Evolutionary conservation across 2,329 filamentous ascomycete species (phyloP).

Genomic region (Monosporascus sp.): DNA sequence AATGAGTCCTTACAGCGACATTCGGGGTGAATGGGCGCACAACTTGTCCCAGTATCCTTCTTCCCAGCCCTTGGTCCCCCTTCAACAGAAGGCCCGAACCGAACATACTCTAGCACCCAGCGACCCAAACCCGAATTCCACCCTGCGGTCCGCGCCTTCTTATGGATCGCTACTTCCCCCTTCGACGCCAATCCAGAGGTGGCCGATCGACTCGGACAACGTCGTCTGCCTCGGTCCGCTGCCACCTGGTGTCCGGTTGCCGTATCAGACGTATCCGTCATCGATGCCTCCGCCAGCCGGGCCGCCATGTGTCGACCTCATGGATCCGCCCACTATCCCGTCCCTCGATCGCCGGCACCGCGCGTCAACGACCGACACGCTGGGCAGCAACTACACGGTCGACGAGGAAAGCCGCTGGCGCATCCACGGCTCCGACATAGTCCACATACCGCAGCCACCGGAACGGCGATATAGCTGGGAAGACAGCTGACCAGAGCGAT

Average conservation of each 20-base stretch:
- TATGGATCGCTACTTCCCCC: slow-evolving; percentile 10
- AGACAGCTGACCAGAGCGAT: not conserved
- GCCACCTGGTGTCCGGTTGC: slow-evolving; percentile 42
- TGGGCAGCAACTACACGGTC: slow-evolving; percentile 54
- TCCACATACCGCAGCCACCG: slow-evolving; percentile 28
- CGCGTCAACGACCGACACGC: slow-evolving; percentile 34
- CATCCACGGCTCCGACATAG: slow-evolving; percentile 24
- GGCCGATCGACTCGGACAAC: slow-evolving; percentile 46
- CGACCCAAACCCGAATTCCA: slow-evolving; percentile 19
- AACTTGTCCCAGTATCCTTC: slow-evolving; percentile 36
- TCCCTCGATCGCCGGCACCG: slow-evolving; percentile 19
- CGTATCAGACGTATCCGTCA: slow-evolving; percentile 20
- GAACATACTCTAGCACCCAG: slow-evolving; percentile 10
- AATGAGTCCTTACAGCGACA: slow-evolving; percentile 30
- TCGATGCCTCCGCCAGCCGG: slow-evolving; percentile 22
- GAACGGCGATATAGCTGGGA: slow-evolving; percentile 30
- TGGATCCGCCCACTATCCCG: slow-evolving; percentile 21
- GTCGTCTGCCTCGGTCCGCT: slow-evolving; percentile 52
- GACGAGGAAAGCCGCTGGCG: slow-evolving; percentile 41
- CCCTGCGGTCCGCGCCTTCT: slow-evolving; percentile 20
- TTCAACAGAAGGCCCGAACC: slow-evolving; percentile 21
- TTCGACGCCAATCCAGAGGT: slow-evolving; percentile 36
- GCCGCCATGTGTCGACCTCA: slow-evolving; percentile 20
- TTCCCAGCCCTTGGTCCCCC: slow-evolving; percentile 33
- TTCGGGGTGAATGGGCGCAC: slow-evolving; percentile 36